phyloP scores from a whole-genome alignment of 768 basidiomycete species.

The Mycena leptocephala region DNA sequence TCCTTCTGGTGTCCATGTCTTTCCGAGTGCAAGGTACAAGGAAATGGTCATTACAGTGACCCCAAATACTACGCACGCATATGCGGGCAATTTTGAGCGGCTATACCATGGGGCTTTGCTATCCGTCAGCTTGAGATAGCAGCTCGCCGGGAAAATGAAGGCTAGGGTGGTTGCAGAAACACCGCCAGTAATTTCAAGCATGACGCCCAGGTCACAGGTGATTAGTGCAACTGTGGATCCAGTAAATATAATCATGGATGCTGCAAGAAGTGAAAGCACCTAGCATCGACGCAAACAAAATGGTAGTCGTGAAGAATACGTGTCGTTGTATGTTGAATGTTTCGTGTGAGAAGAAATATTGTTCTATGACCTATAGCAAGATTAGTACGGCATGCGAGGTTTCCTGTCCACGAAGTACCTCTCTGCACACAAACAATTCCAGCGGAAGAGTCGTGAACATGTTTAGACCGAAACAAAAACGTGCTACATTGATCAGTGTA shows the following conservation, averaged over 20 bases:
- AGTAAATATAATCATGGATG: slow-evolving; percentile 17
- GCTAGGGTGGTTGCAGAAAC: slow-evolving; percentile 93
- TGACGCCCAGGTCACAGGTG: slow-evolving; percentile 98
- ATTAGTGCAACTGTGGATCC: slow-evolving; percentile 82
- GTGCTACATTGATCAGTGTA: slow-evolving; percentile 94
- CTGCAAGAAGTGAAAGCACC: slow-evolving; percentile 61
- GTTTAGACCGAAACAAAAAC: slow-evolving; percentile 94
- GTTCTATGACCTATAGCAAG: slow-evolving; percentile 85
- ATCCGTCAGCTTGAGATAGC: slow-evolving; percentile 84
- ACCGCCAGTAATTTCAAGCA: slow-evolving; percentile 99
- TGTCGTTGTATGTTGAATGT: slow-evolving; percentile 88
- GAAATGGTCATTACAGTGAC: slow-evolving; percentile 84
- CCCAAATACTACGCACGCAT: slow-evolving; percentile 83
- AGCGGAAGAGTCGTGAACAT: slow-evolving; percentile 99
- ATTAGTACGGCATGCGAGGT: background rate
- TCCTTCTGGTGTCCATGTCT: slow-evolving; percentile 84
- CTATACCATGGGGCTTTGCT: slow-evolving; percentile 75
- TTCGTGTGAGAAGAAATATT: slow-evolving; percentile 95
- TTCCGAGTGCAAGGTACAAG: slow-evolving; percentile 81
- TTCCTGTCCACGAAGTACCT: slow-evolving; percentile 63
- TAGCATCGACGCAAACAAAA: slow-evolving; percentile 87
- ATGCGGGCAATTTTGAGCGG: slow-evolving; percentile 82
- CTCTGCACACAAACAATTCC: slow-evolving; percentile 97
- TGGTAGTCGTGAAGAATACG: slow-evolving; percentile 90
- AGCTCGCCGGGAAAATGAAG: slow-evolving; percentile 92